A percentile compares a stretch with the other conserved stretches of the same genome.
Evolutionary conservation across 2,329 filamentous ascomycete genomes (phyloP).

Genomic region (Zymoseptoria brevis): DNA sequence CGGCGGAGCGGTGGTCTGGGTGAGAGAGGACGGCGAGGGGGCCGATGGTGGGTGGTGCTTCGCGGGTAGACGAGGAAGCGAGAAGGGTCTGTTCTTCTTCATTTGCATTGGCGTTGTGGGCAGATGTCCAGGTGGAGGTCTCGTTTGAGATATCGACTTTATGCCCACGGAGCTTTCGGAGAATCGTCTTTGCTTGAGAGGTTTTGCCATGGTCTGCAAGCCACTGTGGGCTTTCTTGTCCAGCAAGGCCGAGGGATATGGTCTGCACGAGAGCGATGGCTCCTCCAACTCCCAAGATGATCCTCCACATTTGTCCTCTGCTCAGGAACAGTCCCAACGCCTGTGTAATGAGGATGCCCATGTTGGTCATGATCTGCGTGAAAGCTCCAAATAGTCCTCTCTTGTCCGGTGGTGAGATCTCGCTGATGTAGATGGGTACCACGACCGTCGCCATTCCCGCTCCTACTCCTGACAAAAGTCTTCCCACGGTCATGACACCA

Average conservation of each 20-base stretch:
- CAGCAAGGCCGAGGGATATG: constrained; percentile 58
- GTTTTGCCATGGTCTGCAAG: constrained; percentile 59
- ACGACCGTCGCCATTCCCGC: constrained; percentile 87
- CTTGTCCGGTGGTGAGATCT: constrained; percentile 64
- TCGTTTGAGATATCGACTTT: constrained; percentile 65
- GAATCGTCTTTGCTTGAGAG: constrained; percentile 53
- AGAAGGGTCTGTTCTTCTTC: constrained; percentile 57
- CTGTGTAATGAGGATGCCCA: constrained; percentile 76
- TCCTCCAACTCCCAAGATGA: constrained; percentile 69
- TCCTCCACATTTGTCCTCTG: constrained; percentile 68
- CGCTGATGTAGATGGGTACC: constrained; percentile 88
- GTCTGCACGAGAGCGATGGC: constrained; percentile 60
- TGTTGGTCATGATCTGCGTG: constrained; percentile 88
- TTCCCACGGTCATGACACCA: constrained; percentile 60
- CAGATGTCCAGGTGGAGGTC: constrained; percentile 44
- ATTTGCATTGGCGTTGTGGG: constrained; percentile 22
- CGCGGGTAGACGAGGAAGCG: constrained; percentile 4
- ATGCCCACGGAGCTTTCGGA: constrained; percentile 69
- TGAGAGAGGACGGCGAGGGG: constrained; percentile 55
- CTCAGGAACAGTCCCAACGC: constrained; percentile 81
- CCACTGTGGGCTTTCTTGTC: constrained; percentile 85
- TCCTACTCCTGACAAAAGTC: constrained; percentile 72
- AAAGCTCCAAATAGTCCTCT: constrained; percentile 64
- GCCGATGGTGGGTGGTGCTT: constrained; percentile 30
- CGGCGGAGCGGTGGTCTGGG: constrained; percentile 66